Conservation (phyloP, 305 asterid genomes). For the Plantago rigida region DNA sequence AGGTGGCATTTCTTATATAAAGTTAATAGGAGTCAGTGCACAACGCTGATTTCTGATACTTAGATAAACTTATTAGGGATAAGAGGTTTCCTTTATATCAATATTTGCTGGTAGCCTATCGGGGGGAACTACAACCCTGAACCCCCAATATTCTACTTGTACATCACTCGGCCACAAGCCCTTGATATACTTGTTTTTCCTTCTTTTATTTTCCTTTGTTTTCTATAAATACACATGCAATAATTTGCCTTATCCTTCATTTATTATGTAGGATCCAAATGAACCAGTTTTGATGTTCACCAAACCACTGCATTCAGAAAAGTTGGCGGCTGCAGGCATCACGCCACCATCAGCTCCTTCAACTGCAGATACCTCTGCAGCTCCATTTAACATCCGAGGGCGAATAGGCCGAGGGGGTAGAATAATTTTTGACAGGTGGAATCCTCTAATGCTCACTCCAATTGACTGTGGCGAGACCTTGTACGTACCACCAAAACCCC, state of each 20-base stretch:
- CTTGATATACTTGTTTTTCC: no score
- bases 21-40: neutral
- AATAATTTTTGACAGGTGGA: conserved; percentile 77
- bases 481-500: conserved; percentile 54
- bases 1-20: neutral
- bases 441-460: conserved; percentile 65
- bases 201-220: no score
- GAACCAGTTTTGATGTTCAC: conserved; percentile 73
- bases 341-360: conserved; percentile 55
- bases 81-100: no score
- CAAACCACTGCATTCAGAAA: conserved; percentile 74
- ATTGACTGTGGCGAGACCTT: conserved; percentile 47
- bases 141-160: no score
- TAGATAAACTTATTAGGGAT: no score
- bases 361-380: conserved; percentile 37
- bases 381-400: conserved; percentile 42
- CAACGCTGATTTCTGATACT: no score
- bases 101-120: no score
- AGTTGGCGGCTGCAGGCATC: conserved; percentile 74
- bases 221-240: no score
- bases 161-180: no score
- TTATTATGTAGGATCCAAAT: conserved; percentile 57
- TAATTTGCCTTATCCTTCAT: neutral
- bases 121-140: no score
- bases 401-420: conserved; percentile 93